Base-by-base conservation (phyloP, 2,329 filamentous ascomycete species). In the Aspergillus terreus region DNA sequence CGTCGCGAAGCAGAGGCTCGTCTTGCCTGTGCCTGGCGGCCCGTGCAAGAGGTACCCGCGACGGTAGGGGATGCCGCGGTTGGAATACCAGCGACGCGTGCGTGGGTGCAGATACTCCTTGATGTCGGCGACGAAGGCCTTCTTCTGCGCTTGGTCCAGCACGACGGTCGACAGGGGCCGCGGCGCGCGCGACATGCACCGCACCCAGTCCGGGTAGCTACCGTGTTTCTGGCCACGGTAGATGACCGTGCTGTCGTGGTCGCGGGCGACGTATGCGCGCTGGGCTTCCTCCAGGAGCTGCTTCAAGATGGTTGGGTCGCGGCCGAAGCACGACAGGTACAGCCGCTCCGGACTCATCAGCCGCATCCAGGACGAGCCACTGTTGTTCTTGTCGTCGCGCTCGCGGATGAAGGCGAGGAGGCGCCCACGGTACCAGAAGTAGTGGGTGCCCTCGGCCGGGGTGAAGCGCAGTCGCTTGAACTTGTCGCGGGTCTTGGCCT, bases 21-120 rank as follows among this genome's bases (percentile, higher is more conserved):
- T 87, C 70, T 92, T 94, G 12, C 89, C 88, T 0, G 88, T 92
- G 1, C 89, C 88, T 0, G 88, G 88, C 0, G 89, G 88, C 0
- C 90, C 90, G 57, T 92, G 78, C 14, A 95, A 82, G 0, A 95
- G 80, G 63, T 94, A 95, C 0, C 90, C 91, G 4, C 90, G 80
- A 12, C 90, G 82, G 66, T 95, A 95, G 0, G 91, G 90, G 27
- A 95, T 92, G 1, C 90, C 90, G 6, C 90, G 81, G 58, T 89
- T 87, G 0, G 85, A 64, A 44, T 96, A 95, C 89, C 90, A 95
- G n/a, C 84, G 57, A 2, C 75, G 71, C 14, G 74, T 78, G 3
- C 70, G 63, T 0, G 79, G 80, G 44, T 80, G 75, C 0, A 83
- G 63, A 50, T 81, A 83, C 44, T 81, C 78, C 51, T 82, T 81